Evolutionary conservation across 1,284 basidiomycete genomes (phyloP), one percentile per base, ranked within the genome.

Genomic region (Blastosporella zonata): DNA sequence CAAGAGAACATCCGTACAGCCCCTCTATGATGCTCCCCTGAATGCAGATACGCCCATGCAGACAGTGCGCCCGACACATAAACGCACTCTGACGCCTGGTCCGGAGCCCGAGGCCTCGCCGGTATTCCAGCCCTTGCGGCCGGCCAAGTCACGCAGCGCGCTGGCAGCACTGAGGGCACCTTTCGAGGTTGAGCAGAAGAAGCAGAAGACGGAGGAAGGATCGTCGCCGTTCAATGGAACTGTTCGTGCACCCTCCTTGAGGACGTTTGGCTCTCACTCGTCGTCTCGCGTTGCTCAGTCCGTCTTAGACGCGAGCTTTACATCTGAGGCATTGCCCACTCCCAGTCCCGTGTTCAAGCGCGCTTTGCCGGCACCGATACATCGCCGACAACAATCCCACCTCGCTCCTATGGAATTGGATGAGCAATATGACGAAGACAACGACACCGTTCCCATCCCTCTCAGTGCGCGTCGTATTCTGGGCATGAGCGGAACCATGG

Each of bases 401-500:
- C 57, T 71, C 2, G 25, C 25, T 62, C 64, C 3, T 60, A 49
- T 55, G 34, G 59, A 56, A 17, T 38, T 48, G 6, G 47, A 54
- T 15, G 36, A 42, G 29, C 22, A 36, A 8, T 21, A n/a, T 34
- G 27, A 38, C 27, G 37, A 51, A 9, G 53, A 60, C 22, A 52
- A 48, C n/a, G 42, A 54, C 34, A 55, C 57, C 5, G 46, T 67
- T 21, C 74, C 76, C 1, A 73, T 84, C 23, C 69, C 75, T 6
- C 70, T 71, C 0, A 75, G 78, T 43, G 71, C 72, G 18, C 73
- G 77, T 56, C 74, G 73, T 43, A 73, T 69, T 28, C 67, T 87
- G n/a, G 81, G 83, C 0, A 73, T 87, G 62, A 65, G 69, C 25
- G 83, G 82, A 1, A 86, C 84, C 0, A 74, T 87, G 68, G 83